A percentile compares a stretch with the other conserved stretches of the same genome.
phyloP scores from a whole-genome alignment of 164 flowering plant genomes.

The Vitis vinifera region ASM3070453v1 NC_081818.1:1737501-1738000 shows the following conservation, averaged over 20 bases:
- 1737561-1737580: neutral
- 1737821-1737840: neutral
- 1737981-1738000: constrained; percentile 58
- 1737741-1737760: neutral
- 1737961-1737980: constrained; percentile 51
- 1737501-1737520: neutral
- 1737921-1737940: constrained; percentile 43
- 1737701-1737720: neutral
- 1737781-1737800: neutral
- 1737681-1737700: neutral
- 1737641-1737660: neutral
- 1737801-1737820: neutral
- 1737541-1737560: neutral
- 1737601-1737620: neutral
- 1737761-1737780: neutral
- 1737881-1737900: constrained; percentile 38
- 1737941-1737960: constrained; percentile 46
- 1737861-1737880: constrained; percentile 38
- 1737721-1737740: neutral
- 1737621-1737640: neutral
- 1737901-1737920: constrained; percentile 52
- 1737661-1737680: neutral
- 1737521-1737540: neutral
- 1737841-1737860: neutral
- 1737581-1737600: constrained; percentile 1